These are phyloP conservation scores for Zarea fungicola DNA, from an alignment of 2,329 filamentous ascomycete species.

Conservation along the genomic window DNA sequence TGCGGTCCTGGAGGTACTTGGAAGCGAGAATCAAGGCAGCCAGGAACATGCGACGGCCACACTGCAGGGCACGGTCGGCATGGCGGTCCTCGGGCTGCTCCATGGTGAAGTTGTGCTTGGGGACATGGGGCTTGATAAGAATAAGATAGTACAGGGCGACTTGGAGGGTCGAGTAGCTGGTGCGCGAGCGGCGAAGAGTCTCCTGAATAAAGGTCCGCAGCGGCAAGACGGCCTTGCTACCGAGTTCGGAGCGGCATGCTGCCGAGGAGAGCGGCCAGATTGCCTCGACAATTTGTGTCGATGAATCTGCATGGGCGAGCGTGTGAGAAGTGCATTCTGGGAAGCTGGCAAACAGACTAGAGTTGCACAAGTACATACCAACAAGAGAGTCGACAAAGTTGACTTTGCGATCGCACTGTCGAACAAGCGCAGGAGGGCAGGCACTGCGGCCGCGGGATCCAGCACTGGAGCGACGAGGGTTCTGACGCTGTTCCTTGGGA, in stretches of 20 bases:
- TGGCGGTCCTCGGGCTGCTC: constrained; percentile 72
- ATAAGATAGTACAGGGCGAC: constrained; percentile 95
- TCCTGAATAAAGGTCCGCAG: constrained; percentile 96
- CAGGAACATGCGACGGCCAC: constrained; percentile 95
- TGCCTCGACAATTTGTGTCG: constrained; percentile 92
- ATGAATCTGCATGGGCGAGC: constrained; percentile 65
- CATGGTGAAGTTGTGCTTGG: constrained; percentile 76
- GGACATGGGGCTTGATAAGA: constrained; percentile 86
- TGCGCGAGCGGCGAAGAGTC: constrained; percentile 87
- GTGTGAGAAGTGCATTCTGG: constrained; percentile 25
- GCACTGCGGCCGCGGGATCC: constrained; percentile 51
- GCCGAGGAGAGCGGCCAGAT: constrained; percentile 93
- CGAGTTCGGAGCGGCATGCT: constrained; percentile 66
- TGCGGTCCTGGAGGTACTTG: constrained; percentile 96
- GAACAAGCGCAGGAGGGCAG: constrained; percentile 69
- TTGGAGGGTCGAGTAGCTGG: constrained; percentile 95
- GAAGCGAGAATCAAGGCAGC: constrained; percentile 91
- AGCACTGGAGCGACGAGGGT: constrained; percentile 53
- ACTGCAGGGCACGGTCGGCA: constrained; percentile 77
- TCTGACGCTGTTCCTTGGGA: constrained; percentile 58
- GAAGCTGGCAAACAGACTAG: constrained; percentile 10
- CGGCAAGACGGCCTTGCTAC: constrained; percentile 73
- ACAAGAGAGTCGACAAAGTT: constrained; percentile 96
- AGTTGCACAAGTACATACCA: constrained; percentile 63
- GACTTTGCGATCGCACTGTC: constrained; percentile 86